Percentiles rank a stretch among this genome's conserved stretches.
Conservation (phyloP, 2,329 filamentous ascomycete species). For the Ceratocystis colombiana region DNA sequence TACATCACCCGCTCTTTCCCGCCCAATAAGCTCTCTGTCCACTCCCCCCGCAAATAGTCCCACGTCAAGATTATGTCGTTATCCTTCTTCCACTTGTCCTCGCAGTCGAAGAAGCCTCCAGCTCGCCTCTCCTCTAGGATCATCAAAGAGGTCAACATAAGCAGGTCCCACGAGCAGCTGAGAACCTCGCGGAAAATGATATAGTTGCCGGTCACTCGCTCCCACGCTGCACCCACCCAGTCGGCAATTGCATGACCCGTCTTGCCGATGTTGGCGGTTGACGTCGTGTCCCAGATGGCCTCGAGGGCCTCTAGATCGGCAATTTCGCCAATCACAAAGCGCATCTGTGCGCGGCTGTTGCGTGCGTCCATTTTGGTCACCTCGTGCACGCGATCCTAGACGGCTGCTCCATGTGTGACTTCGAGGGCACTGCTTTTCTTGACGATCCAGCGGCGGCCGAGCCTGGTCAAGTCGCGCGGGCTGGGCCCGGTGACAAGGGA, state of each 20-base stretch:
- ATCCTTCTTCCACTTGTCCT: not conserved
- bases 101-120: not conserved
- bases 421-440: slow-evolving; percentile 6
- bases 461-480: not conserved
- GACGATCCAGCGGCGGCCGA: slow-evolving; percentile 15
- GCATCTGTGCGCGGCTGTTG: slow-evolving; percentile 12
- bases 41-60: slow-evolving; percentile 7
- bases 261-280: not conserved
- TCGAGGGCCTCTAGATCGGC: not conserved
- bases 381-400: slow-evolving; percentile 11
- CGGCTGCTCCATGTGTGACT: not conserved
- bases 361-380: slow-evolving; percentile 18
- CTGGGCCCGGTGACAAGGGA: slow-evolving; percentile 6
- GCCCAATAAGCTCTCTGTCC: not conserved
- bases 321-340: slow-evolving; percentile 11
- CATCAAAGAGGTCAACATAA: not conserved
- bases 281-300: slow-evolving; percentile 11
- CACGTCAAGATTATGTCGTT: slow-evolving; percentile 12
- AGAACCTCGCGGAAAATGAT: not conserved
- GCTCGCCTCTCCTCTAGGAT: slow-evolving; percentile 9
- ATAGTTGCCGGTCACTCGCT: not conserved
- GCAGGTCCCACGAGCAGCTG: not conserved
- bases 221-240: slow-evolving; percentile 17
- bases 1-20: not conserved
- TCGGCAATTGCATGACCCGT: slow-evolving; percentile 13